Percentiles rank a stretch among this genome's conserved stretches.
These are phyloP conservation scores for Gastrodia elata DNA, from an alignment of 106 monocot genomes.

Conservation along the genomic window DNA sequence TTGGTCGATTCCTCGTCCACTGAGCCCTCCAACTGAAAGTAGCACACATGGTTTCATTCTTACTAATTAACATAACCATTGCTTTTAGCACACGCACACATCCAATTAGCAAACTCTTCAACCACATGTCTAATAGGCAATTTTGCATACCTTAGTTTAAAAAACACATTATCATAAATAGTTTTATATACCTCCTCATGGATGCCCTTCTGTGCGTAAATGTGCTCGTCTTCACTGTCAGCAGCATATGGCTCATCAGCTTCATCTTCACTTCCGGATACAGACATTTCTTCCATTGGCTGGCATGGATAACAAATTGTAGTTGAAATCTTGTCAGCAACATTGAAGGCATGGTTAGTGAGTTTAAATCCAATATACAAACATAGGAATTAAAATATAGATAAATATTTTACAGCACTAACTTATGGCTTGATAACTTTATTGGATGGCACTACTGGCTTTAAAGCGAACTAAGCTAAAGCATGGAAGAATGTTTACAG, in stretches of 20 bases:
- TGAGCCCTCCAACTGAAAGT: slow-evolving; percentile 71
- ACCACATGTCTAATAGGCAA: no score
- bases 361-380: background rate
- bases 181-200: slow-evolving; percentile 44
- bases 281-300: slow-evolving; percentile 45
- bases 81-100: no score
- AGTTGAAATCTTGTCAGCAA: background rate
- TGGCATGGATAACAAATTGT: slow-evolving; percentile 2
- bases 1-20: slow-evolving; percentile 88
- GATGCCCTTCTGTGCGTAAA: slow-evolving; percentile 16
- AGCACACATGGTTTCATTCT: no score
- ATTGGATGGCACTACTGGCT: background rate
- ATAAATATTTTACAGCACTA: background rate
- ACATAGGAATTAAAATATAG: background rate
- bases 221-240: slow-evolving; percentile 65
- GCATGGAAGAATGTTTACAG: background rate
- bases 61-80: no score
- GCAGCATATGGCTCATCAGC: slow-evolving; percentile 21
- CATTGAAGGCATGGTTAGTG: background rate
- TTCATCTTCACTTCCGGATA: slow-evolving; percentile 63
- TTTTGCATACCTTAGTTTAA: no score
- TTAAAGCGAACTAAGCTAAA: background rate
- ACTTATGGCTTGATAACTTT: background rate
- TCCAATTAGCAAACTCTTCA: no score
- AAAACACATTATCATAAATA: background rate